Evolutionary conservation across 768 basidiomycete genomes (phyloP).

Genomic region (Lentinula boryana): DNA sequence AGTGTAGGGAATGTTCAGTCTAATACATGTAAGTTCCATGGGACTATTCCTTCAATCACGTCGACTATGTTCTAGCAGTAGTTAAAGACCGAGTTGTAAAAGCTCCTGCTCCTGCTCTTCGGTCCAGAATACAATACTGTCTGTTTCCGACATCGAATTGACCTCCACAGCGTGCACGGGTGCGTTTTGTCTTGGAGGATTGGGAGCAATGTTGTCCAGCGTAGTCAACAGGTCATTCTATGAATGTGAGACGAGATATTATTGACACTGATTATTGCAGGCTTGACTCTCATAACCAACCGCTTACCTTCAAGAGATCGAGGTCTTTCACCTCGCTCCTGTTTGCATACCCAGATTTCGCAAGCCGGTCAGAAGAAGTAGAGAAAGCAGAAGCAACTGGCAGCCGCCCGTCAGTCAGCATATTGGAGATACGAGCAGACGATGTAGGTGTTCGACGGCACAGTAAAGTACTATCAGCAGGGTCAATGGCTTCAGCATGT

Average conservation of each 20-base stretch:
- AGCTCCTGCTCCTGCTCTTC: not conserved
- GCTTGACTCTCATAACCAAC: not conserved
- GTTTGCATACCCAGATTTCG: not conserved
- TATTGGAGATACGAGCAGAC: not conserved
- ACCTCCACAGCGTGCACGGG: not conserved
- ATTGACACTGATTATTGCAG: not conserved
- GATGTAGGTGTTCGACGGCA: not conserved
- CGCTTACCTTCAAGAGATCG: not conserved
- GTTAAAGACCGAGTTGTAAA: not conserved
- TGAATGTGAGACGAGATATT: not conserved
- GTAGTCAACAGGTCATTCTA: not conserved
- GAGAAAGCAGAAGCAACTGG: not conserved
- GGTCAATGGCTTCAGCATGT: not conserved
- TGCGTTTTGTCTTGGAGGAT: not conserved
- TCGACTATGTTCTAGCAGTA: too few relatives aligned
- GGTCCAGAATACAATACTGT: not conserved
- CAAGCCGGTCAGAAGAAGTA: not conserved
- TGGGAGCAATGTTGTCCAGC: not conserved
- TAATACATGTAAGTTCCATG: too few relatives aligned
- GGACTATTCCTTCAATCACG: too few relatives aligned
- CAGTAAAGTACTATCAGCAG: not conserved
- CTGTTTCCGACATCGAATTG: not conserved
- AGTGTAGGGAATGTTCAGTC: too few relatives aligned
- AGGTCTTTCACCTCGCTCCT: not conserved
- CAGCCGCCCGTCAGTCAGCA: not conserved